A percentile compares a stretch with the other conserved stretches of the same genome.
phyloP scores from a whole-genome alignment of 2,329 filamentous ascomycete species.

The Emergomyces orientalis region DNA sequence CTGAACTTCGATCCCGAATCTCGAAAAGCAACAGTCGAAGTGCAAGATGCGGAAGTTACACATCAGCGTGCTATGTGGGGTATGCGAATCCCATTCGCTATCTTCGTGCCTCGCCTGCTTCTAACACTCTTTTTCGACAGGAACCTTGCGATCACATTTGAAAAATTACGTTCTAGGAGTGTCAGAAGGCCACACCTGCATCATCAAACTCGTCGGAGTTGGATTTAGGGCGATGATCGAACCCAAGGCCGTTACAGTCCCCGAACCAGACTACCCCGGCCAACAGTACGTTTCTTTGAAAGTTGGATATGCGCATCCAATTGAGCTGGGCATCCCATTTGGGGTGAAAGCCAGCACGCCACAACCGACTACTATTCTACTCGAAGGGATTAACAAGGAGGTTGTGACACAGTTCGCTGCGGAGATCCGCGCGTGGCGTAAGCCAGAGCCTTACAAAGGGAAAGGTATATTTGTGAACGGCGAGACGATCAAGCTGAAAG shows the following conservation, averaged over 20 bases:
- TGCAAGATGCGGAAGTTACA: slow-evolving; percentile 58
- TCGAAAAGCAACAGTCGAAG: slow-evolving; percentile 56
- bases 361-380: slow-evolving; percentile 78
- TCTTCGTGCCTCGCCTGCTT: not conserved
- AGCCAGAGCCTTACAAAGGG: slow-evolving; percentile 95
- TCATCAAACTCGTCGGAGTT: slow-evolving; percentile 86
- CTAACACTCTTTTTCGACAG: slow-evolving; percentile 39
- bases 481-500: slow-evolving; percentile 96
- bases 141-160: slow-evolving; percentile 81
- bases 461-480: slow-evolving; percentile 98
- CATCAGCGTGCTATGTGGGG: slow-evolving; percentile 95
- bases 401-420: slow-evolving; percentile 86
- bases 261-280: slow-evolving; percentile 57
- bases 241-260: slow-evolving; percentile 57
- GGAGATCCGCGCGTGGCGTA: slow-evolving; percentile 75
- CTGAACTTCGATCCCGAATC: slow-evolving; percentile 57
- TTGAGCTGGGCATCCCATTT: slow-evolving; percentile 74
- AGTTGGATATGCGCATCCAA: slow-evolving; percentile 91
- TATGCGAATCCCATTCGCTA: slow-evolving; percentile 35
- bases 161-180: slow-evolving; percentile 88
- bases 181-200: slow-evolving; percentile 89
- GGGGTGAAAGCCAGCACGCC: slow-evolving; percentile 82
- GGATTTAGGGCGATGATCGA: slow-evolving; percentile 90
- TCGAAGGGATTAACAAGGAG: slow-evolving; percentile 82
- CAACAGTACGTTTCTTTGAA: slow-evolving; percentile 89